Evolutionary conservation across 257 asterid species (phyloP), one percentile per base, ranked within the genome.

Genomic region (Rhazya stricta): DNA sequence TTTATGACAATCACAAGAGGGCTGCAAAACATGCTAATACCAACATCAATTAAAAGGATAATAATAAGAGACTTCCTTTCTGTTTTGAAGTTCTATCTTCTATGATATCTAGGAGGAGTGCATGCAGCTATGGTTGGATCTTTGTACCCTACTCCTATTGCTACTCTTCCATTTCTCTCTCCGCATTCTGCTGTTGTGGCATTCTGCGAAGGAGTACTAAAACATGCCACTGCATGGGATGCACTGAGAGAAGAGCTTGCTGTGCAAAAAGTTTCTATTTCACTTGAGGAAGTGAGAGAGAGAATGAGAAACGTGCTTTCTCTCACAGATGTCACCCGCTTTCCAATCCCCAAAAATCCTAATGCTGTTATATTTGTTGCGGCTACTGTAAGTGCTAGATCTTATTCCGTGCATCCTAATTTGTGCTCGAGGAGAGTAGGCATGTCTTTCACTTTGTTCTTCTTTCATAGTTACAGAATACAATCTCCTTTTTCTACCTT

Each of bases 51-150:
- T 9, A 34, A 10, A 67, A 11, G 42, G 72, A 30, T 36, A 23
- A 9, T 45, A 58, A 41, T 32, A 51, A 39, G 54, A 58, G 6
- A 60, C 15, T 29, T 34, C 37, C 37, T 77, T 51, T 39, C 34
- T 50, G 8, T n/a, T 67, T 69, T 73, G 65, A 50, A 78, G 39
- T 34, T 57, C 56, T 78, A 48, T 72, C 34, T 74, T 73, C 25
- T 62, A 57, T 74, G 78, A 75, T 67, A 70, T 80, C n/a, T 78
- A 94, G 99, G 99, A 5, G 98, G 99, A 79, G 99, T 94, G 66
- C 97, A 92, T 85, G 99, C 99, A 51, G 97, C 99, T 51, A 92
- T 94, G 99, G 97, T 94, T 74, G 99, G 99, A 67, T 86, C 99
- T 19, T 85, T 94, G 84, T 92, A 94, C 83, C 97, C 96, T 21